A percentile compares a stretch with the other conserved stretches of the same genome.
Conservation (phyloP, 345 rosid species). For the Brassica nigra region DNA sequence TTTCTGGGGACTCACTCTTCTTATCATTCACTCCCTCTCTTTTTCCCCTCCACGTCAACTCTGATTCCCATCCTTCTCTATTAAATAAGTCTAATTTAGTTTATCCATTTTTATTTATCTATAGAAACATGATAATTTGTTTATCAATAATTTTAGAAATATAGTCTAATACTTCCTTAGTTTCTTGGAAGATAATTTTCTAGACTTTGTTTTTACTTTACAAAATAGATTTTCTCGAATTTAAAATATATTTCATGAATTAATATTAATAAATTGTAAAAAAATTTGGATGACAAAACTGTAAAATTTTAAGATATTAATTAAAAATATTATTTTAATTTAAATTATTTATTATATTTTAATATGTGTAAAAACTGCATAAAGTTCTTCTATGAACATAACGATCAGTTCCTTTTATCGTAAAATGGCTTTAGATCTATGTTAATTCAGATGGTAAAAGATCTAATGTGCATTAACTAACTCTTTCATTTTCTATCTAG, state of each 20-base stretch:
- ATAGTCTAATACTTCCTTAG: background rate
- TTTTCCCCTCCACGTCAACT: conserved; percentile 41
- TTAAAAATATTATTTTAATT: too few species aligned
- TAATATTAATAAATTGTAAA: background rate
- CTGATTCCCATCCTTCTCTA: conserved; percentile 30
- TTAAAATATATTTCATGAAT: background rate
- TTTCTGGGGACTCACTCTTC: conserved; percentile 46
- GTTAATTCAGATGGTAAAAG: background rate
- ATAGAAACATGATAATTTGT: background rate
- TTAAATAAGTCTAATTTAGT: background rate
- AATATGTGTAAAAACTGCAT: background rate
- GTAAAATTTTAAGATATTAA: too few species aligned
- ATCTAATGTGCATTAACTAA: background rate
- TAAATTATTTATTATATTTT: too few species aligned
- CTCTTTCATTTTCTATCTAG: background rate
- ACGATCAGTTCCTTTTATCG: background rate
- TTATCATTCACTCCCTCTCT: conserved; percentile 42
- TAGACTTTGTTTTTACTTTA: background rate
- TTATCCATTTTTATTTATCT: background rate
- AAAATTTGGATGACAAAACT: too few species aligned
- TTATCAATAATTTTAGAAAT: background rate
- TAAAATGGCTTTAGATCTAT: background rate
- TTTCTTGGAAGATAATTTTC: background rate
- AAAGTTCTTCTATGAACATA: too few species aligned
- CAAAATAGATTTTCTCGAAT: too few species aligned